phyloP scores from a whole-genome alignment of 352 stramenopile genomes.

The Elongisporangium prolatum region DNA sequence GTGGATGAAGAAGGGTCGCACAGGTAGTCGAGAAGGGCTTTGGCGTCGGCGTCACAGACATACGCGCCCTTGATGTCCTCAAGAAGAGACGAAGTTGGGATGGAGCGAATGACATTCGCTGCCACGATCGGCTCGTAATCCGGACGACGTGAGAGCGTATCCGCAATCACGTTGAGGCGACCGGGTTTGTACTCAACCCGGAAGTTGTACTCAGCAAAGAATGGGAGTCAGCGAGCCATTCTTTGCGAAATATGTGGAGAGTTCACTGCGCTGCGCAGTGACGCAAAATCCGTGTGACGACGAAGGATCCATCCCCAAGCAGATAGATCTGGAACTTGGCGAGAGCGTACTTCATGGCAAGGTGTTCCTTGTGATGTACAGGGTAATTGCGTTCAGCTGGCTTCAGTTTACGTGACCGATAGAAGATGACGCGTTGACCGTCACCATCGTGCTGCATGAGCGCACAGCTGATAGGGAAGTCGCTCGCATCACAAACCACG shows the following conservation, averaged over 20 bases:
- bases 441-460: conserved; percentile 12
- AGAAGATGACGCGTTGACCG: conserved; percentile 10
- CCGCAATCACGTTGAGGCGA: conserved; percentile 11
- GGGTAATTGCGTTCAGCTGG: conserved; percentile 17
- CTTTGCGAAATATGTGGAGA: conserved; percentile 15
- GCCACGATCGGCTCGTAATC: conserved; percentile 10
- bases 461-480: conserved; percentile 10
- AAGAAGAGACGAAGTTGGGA: not conserved
- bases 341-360: conserved; percentile 25
- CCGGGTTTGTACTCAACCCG: conserved; percentile 20
- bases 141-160: conserved; percentile 14
- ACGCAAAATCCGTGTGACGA: conserved; percentile 20
- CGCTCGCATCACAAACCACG: conserved; percentile 13
- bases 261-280: conserved; percentile 9
- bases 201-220: conserved; percentile 26
- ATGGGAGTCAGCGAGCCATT: conserved; percentile 19
- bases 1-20: not conserved
- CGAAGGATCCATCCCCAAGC: conserved; percentile 15
- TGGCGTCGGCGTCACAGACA: not conserved
- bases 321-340: conserved; percentile 23
- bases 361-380: conserved; percentile 17
- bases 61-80: conserved; percentile 1
- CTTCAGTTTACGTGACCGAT: conserved; percentile 13
- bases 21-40: not conserved
- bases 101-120: too few species aligned